Evolutionary conservation across 148 eudicot genomes (phyloP).

Genomic region (Cornus kousa): DNA sequence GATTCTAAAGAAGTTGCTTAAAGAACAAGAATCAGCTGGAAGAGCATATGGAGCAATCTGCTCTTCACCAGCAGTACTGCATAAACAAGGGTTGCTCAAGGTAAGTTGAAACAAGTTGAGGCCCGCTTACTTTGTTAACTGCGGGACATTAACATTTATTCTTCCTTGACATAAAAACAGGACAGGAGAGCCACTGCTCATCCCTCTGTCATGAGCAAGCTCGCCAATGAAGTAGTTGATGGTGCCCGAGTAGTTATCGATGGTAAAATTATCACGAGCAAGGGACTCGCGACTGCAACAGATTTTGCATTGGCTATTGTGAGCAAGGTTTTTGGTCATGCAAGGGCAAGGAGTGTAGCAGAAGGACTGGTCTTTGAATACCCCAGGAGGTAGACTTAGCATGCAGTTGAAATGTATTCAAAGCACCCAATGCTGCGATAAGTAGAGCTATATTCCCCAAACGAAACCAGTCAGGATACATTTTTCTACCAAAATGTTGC

Average conservation of each 20-base stretch:
- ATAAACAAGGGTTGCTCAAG: slow-evolving; percentile 72
- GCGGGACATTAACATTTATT: slow-evolving; percentile 2
- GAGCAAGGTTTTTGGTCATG: slow-evolving; percentile 72
- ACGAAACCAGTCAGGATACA: not conserved
- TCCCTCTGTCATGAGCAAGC: slow-evolving; percentile 42
- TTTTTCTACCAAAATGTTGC: not conserved
- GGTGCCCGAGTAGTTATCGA: slow-evolving; percentile 73
- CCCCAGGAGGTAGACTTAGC: slow-evolving; percentile 36
- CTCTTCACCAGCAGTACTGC: slow-evolving; percentile 59
- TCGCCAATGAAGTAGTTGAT: slow-evolving; percentile 28
- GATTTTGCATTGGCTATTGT: slow-evolving; percentile 85
- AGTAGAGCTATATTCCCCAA: not conserved
- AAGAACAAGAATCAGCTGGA: slow-evolving; percentile 67
- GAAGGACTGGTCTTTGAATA: slow-evolving; percentile 88
- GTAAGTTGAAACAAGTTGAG: slow-evolving; percentile 33
- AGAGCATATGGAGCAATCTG: slow-evolving; percentile 72
- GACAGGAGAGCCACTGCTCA: slow-evolving; percentile 57
- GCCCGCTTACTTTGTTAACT: not conserved
- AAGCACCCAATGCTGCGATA: not conserved
- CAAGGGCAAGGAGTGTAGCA: slow-evolving; percentile 93
- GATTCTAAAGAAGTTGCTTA: slow-evolving; percentile 78
- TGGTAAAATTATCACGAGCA: slow-evolving; percentile 78
- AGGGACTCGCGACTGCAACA: slow-evolving; percentile 57
- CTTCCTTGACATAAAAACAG: slow-evolving; percentile 33
- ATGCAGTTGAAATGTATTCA: not conserved